Evolutionary conservation across 176 grass and related monocot species (phyloP), one percentile per base, ranked within the genome.

Genomic region (Neostapfia colusana): DNA sequence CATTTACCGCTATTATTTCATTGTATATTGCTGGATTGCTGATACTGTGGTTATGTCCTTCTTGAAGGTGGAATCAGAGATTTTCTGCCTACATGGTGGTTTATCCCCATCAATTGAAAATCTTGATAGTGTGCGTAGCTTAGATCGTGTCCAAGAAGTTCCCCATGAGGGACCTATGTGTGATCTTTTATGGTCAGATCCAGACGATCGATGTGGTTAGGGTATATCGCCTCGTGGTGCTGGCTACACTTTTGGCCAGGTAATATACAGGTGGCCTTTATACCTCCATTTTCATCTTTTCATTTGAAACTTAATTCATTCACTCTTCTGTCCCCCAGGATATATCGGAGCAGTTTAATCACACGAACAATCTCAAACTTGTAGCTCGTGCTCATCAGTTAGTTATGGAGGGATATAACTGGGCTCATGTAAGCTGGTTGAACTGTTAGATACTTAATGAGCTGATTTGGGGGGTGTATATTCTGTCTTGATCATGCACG

Each of bases 341-440:
- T 63, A 93, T 93, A 79, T 97, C 93, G 8, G 93, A 97, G 75
- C 91, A 97, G 67, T 93, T 97, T 67, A 97, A 97, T 90, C 94
- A 97, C 54, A 91, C 91, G 7, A 97, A 97, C 65, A 97, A 89
- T 68, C 91, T 97, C 74, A 89, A 97, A 83, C 86, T 97, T 72
- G 88, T 97, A 65, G 90, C 91, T 41, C 92, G 94, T 85, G 94
- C 94, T 82, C 94, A 97, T 80, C 94, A 97, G 49, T 46, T 97
- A 81, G 94, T 97, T 71, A 93, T 93, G 94, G 94, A 97, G 56
- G 94, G 94, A 69, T 97, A 93, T 65, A 97, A 97, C 79, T 97
- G 93, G 93, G 93, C 88, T 76, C 93, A 97, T 93, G 93, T 97
- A 97, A 89, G 72, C 61, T 63, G 69, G 15, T 50, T 70, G 67